Evolutionary conservation across 2,329 filamentous ascomycete genomes (phyloP).

Genomic region (Cadophora gregata): DNA sequence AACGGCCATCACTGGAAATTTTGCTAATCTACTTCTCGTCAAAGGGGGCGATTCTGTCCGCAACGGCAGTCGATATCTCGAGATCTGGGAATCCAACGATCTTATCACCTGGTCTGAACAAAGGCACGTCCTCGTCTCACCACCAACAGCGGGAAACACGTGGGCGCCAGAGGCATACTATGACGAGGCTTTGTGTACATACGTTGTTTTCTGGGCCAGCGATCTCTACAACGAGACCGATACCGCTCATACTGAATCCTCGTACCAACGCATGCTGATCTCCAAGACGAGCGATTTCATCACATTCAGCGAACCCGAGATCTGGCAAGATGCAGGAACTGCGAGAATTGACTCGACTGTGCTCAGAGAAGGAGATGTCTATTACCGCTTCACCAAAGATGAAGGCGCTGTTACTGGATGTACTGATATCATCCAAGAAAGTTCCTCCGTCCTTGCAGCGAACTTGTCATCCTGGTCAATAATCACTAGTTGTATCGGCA

Average conservation of each 20-base stretch:
- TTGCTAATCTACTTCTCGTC: background rate
- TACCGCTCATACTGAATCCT: slow-evolving; percentile 13
- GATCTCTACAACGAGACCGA: slow-evolving; percentile 16
- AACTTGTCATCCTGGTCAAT: slow-evolving; percentile 9
- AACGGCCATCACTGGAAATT: background rate
- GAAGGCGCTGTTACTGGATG: slow-evolving; percentile 21
- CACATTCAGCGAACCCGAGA: slow-evolving; percentile 18
- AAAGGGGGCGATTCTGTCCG: slow-evolving; percentile 18
- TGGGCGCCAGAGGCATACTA: slow-evolving; percentile 24
- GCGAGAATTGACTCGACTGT: slow-evolving; percentile 23
- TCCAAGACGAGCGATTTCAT: slow-evolving; percentile 18
- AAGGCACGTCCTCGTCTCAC: slow-evolving; percentile 22
- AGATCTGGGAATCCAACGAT: slow-evolving; percentile 22
- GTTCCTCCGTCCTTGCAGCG: slow-evolving; percentile 10
- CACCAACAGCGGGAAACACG: slow-evolving; percentile 21
- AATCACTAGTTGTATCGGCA: slow-evolving; percentile 18
- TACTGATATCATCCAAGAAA: slow-evolving; percentile 21
- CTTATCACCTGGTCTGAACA: slow-evolving; percentile 22
- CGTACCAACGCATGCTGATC: slow-evolving; percentile 22
- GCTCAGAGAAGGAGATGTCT: slow-evolving; percentile 10
- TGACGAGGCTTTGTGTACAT: slow-evolving; percentile 7
- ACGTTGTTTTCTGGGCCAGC: slow-evolving; percentile 22
- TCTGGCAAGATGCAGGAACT: slow-evolving; percentile 22
- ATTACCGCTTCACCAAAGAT: slow-evolving; percentile 25
- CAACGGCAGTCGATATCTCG: slow-evolving; percentile 21